Base-by-base conservation (phyloP, 202 grass and related monocot species). In the Zoysia matrella region DNA sequence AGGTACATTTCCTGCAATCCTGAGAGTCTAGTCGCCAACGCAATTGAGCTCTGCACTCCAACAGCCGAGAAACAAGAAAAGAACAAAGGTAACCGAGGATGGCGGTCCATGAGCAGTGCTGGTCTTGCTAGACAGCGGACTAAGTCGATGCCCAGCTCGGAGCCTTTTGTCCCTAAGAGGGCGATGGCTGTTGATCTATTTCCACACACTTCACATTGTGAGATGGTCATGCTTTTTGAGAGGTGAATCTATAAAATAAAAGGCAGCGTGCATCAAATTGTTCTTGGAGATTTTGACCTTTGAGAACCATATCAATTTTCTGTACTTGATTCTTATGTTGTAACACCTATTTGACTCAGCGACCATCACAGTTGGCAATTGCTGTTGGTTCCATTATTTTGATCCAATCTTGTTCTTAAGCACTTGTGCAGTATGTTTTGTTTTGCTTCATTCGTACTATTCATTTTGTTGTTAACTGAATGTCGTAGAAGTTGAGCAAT, bases 1-100 rank as follows among this genome's bases (percentile, higher is more conserved):
- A 98, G 96, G 84, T 98, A 98, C 63, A 93, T 98, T 72, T 98
- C 96, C 46, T 98, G 96, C 82, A 98, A 98, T 64, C 96, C 96
- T n/a, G 96, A 95, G 6, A 95, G 89, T 46, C 85, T 98, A 45
- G 82, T 95, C 0, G 96, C 96, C 8, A 98, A 98, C 61, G 92
- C 96, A 0, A 98, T 98, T 47, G 96, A 98, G 70, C 90, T 98
- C 10, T 98, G 96, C 75, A 98, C 96, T 4, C 96, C 96, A 55
- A 89, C 96, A 60, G 56, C 92, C 6, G 92, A 90, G 67, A 91
- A 76, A 12, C 83, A 68, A 63, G 90, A 92, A 57, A 98, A 90
- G 86, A 92, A 87, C 47, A 98, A 90, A 71, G 92, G 96, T 16
- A 77, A 92, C 74, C 83, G 80, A 60, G 89, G 85, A 50, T 98